phyloP scores from a whole-genome alignment of 441 rosid genomes.

The Dalechampia spathulata region DNA sequence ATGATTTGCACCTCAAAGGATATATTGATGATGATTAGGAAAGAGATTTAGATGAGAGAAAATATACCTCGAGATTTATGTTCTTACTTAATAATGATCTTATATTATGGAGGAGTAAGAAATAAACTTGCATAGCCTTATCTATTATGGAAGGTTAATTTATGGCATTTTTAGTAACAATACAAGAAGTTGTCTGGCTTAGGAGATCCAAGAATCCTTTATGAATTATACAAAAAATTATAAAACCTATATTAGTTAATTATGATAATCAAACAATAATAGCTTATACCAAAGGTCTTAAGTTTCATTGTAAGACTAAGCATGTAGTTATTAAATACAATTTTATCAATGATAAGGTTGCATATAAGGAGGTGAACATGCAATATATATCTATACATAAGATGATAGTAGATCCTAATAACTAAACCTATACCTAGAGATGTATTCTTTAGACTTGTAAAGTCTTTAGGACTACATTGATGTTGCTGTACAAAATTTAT shows the following conservation, averaged over 20 bases:
- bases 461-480: neutral
- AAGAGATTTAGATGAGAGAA: conserved; percentile 2
- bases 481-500: neutral
- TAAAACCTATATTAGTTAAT: neutral
- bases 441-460: neutral
- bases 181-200: neutral
- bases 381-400: neutral
- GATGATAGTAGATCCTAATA: conserved; percentile 5
- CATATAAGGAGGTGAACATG: conserved; percentile 8
- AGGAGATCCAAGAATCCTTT: neutral
- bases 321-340: conserved; percentile 1
- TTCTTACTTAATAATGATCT: neutral
- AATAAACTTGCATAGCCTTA: neutral
- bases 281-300: neutral
- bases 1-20: neutral
- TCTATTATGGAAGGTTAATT: neutral
- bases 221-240: neutral
- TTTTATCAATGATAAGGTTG: neutral
- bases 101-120: conserved; percentile 11
- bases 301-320: conserved; percentile 1
- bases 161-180: neutral
- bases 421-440: conserved; percentile 5
- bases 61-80: neutral
- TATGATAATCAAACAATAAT: conserved; percentile 2
- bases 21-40: neutral